phyloP scores from a whole-genome alignment of 495 filamentous ascomycete species.

The Clavariopsis aquatica region DNA sequence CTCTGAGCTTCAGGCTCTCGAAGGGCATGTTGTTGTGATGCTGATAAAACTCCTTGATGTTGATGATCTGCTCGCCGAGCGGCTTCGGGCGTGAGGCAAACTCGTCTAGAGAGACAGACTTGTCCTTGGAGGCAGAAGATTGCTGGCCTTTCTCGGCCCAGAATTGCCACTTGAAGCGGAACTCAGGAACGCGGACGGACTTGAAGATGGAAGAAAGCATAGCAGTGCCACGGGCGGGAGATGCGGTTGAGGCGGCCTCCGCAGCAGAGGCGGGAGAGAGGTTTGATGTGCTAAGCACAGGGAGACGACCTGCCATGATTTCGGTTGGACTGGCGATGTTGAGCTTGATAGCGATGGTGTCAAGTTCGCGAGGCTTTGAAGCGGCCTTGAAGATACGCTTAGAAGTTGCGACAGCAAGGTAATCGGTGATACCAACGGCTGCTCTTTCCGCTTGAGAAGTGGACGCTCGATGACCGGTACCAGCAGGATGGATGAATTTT shows the following conservation, averaged over 20 bases:
- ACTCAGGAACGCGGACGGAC: conserved; percentile 54
- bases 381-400: conserved; percentile 23
- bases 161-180: conserved; percentile 60
- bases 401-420: conserved; percentile 17
- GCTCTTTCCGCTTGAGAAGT: not conserved
- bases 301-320: conserved; percentile 33
- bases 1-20: conserved; percentile 71
- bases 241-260: conserved; percentile 37
- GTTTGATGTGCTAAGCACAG: conserved; percentile 30
- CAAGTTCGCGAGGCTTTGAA: conserved; percentile 14
- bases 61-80: conserved; percentile 69
- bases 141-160: conserved; percentile 56
- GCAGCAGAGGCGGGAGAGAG: conserved; percentile 33
- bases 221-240: conserved; percentile 45
- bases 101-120: conserved; percentile 16
- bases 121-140: conserved; percentile 6
- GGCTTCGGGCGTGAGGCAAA: conserved; percentile 55
- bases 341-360: not conserved
- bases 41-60: conserved; percentile 81
- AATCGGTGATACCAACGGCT: conserved; percentile 9
- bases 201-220: conserved; percentile 47
- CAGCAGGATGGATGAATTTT: too few species aligned
- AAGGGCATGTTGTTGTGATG: conserved; percentile 87
- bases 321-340: not conserved
- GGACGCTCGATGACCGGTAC: too few species aligned